Conservation (phyloP, 2,329 filamentous ascomycete genomes). For the Xylaria sp. region DNA sequence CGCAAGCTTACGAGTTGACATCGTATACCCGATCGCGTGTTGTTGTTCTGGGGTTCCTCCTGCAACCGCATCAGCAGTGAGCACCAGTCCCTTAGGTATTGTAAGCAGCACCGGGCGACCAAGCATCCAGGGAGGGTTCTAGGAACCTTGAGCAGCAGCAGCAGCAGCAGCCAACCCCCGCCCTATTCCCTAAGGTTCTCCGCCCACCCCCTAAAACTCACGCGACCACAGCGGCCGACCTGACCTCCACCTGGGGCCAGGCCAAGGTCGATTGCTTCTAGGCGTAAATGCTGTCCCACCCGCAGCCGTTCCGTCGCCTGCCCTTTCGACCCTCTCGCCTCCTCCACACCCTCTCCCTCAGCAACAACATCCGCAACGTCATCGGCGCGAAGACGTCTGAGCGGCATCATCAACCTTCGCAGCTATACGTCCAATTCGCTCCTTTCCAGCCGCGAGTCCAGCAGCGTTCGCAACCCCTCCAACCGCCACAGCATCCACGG, state of each 20-base stretch:
- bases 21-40: too few relatives aligned
- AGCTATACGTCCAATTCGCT: conserved; percentile 31
- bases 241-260: conserved; percentile 13
- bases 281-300: conserved; percentile 40
- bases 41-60: too few relatives aligned
- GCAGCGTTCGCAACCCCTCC: conserved; percentile 25
- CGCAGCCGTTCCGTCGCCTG: conserved; percentile 37
- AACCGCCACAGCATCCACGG: conserved; percentile 32
- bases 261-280: conserved; percentile 4
- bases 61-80: too few relatives aligned
- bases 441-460: conserved; percentile 35
- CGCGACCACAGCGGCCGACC: conserved; percentile 20
- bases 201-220: conserved; percentile 8
- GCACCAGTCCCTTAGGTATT: too few relatives aligned
- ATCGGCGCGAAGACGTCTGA: conserved; percentile 37
- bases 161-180: conserved; percentile 5
- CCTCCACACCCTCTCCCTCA: conserved; percentile 32
- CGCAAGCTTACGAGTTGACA: too few relatives aligned
- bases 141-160: neutral
- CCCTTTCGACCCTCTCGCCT: conserved; percentile 38
- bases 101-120: neutral
- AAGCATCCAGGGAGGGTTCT: neutral
- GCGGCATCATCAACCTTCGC: conserved; percentile 39
- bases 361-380: conserved; percentile 23
- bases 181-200: conserved; percentile 6